Base-by-base conservation (phyloP, 352 stramenopile species). In the Thraustochytrium sp. region DNA sequence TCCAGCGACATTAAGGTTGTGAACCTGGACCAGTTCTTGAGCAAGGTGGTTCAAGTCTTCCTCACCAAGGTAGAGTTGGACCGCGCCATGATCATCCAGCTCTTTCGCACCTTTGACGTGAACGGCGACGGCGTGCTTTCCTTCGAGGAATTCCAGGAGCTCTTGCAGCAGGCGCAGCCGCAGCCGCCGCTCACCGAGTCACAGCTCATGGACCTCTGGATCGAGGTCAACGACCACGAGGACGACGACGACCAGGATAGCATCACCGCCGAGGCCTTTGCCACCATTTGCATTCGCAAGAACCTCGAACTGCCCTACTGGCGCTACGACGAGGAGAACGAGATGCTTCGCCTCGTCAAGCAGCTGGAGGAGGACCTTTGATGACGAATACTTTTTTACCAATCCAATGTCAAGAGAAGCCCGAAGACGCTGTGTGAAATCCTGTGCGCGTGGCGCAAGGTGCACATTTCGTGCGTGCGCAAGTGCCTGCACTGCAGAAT, bases 81-180 rank as follows among this genome's bases (percentile, higher is more conserved):
- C 36, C 61, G 49, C 1, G 84, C 44, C 18, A 84, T 84, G 55
- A 42, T 84, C 13, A 80, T 76, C 0, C 34, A 84, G 29, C 75
- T 84, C 4, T 84, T 84, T 63, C 29, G 40, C n/a, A 56, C 26
- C 1, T 84, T 84, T 84, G 75, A 84, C 34, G 36, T 54, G 36
- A 62, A 84, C 31, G 75, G 75, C 29, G 49, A 84, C 63, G 75
- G 75, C 23, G 75, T 84, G 9, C 44, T 84, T 3, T 82, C 74
- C 11, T 78, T 82, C 26, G 75, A 84, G 5, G 75, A 84, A 29
- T 84, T 83, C 26, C 34, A 83, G 36, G 36, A 51, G 31, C 61
- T 84, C 42, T 21, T 84, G n/a, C 29, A 26, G 23, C 23, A 29
- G 13, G 31, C 31, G 9, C 68, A 80, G 68, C 68, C 68, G 34